phyloP scores from a whole-genome alignment of 1,284 basidiomycete species.

The Sphaerobolus stellatus region DNA sequence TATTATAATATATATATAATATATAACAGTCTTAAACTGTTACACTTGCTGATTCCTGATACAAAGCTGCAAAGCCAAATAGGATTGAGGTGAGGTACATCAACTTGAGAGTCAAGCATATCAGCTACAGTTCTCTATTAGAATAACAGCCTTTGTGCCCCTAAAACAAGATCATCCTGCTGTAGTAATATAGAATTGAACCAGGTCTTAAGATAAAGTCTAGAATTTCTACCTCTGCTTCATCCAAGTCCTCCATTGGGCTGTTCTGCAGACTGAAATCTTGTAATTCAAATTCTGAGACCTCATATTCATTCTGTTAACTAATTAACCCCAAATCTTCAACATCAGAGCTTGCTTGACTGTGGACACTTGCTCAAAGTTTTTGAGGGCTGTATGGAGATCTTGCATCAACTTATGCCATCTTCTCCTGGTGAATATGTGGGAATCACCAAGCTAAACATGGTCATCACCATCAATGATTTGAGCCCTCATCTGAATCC shows the following conservation, averaged over 20 bases:
- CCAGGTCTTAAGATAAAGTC: background rate
- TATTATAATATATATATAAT: no score
- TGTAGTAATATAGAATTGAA: background rate
- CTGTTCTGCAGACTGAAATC: no score
- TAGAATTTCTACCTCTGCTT: background rate
- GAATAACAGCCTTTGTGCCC: background rate
- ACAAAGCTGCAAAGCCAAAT: background rate
- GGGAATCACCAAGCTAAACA: constrained; percentile 17
- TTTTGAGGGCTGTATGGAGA: background rate
- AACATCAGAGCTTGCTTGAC: background rate
- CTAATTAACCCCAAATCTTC: background rate
- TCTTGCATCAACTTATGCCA: background rate
- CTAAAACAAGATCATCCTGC: background rate
- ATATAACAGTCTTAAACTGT: no score
- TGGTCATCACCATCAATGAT: constrained; percentile 15
- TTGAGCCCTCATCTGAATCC: constrained; percentile 9
- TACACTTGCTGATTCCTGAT: background rate
- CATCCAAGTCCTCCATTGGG: background rate
- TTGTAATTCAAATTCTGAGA: background rate
- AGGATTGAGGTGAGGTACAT: background rate
- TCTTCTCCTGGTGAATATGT: background rate
- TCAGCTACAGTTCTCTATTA: background rate
- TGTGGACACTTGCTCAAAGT: no score
- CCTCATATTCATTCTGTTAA: no score
- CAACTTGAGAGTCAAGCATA: background rate